Conservation (phyloP, 257 asterid genomes). For the Nicotiana sylvestris region DNA sequence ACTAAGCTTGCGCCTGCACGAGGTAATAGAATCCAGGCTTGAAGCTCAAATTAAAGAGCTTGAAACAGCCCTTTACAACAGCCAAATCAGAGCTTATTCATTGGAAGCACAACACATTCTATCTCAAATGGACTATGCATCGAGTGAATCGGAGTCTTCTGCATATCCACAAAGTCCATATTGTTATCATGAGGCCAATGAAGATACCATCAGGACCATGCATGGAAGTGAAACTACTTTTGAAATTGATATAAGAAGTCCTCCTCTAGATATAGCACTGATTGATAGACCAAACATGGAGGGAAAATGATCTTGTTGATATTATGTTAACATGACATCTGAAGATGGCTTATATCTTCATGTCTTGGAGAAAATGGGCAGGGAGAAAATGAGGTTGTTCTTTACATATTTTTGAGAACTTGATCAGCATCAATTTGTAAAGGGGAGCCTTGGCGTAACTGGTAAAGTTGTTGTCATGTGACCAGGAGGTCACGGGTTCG, state of each 20-base stretch:
- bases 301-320: slow-evolving; percentile 8
- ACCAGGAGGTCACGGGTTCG: too few relatives aligned
- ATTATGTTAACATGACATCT: neutral
- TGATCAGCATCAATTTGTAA: too few relatives aligned
- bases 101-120: slow-evolving; percentile 22
- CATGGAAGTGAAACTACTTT: slow-evolving; percentile 11
- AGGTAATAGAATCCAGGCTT: slow-evolving; percentile 54
- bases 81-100: slow-evolving; percentile 20
- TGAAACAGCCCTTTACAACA: slow-evolving; percentile 39
- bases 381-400: neutral
- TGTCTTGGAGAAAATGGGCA: neutral
- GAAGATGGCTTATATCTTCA: neutral
- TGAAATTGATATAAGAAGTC: neutral
- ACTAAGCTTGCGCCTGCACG: slow-evolving; percentile 55
- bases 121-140: slow-evolving; percentile 18
- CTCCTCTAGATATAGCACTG: neutral
- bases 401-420: neutral
- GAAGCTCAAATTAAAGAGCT: slow-evolving; percentile 53
- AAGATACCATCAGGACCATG: slow-evolving; percentile 1
- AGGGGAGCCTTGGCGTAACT: too few relatives aligned
- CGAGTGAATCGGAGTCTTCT: slow-evolving; percentile 26
- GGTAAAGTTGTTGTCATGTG: too few relatives aligned
- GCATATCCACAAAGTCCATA: slow-evolving; percentile 26
- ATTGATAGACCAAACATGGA: neutral
- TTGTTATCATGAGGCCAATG: slow-evolving; percentile 2